Evolutionary conservation across 352 stramenopile species (phyloP).

Genomic region (Pythium brassicae): DNA sequence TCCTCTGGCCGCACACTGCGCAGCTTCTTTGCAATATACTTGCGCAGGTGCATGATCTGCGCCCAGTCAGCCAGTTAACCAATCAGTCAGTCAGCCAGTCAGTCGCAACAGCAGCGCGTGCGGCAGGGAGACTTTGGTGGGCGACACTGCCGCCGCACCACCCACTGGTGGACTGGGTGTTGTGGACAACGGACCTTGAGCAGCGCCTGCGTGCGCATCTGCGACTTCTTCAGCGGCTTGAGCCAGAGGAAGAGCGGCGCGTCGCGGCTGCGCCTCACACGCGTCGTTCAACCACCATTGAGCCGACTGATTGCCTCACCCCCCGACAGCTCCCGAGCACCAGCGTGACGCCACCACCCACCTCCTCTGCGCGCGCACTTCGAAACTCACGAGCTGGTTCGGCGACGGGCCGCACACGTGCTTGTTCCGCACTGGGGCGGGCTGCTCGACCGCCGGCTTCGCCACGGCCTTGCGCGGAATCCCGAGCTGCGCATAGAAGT

Average conservation of each 20-base stretch:
- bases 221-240: constrained; percentile 21
- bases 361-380: constrained; percentile 37
- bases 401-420: constrained; percentile 25
- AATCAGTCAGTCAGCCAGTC: neutral
- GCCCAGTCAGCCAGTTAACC: neutral
- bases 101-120: too few species aligned
- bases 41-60: constrained; percentile 55
- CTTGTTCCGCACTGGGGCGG: constrained; percentile 13
- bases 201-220: constrained; percentile 36
- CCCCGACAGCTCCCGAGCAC: constrained; percentile 5
- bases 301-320: too few species aligned
- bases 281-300: too few species aligned
- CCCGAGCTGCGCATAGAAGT: constrained; percentile 42
- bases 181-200: constrained; percentile 33
- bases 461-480: constrained; percentile 51
- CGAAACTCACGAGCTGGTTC: constrained; percentile 35
- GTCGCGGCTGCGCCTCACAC: constrained; percentile 14
- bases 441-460: constrained; percentile 10
- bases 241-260: constrained; percentile 41
- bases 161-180: too few species aligned
- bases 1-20: constrained; percentile 30
- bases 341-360: constrained; percentile 8
- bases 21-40: constrained; percentile 56
- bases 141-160: too few species aligned
- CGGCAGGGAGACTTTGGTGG: too few species aligned